Base-by-base conservation (phyloP, 2,329 filamentous ascomycete species). In the Onygenales sp. region DNA sequence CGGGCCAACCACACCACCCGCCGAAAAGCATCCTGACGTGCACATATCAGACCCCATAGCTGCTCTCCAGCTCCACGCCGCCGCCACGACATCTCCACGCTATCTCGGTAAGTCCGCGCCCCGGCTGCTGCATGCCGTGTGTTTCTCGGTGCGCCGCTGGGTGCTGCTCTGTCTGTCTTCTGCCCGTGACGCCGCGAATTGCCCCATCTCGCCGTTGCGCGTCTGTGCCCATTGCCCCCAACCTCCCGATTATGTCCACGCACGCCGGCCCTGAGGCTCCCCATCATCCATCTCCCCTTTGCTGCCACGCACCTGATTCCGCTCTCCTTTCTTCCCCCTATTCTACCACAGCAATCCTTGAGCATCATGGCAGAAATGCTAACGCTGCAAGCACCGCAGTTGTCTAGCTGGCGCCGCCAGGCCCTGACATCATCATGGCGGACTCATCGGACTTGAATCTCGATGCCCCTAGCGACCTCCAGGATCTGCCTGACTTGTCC, bases 391-490 rank as follows among this genome's bases (percentile, higher is more conserved):
- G 52, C 46, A 40, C 40, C 39, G 42, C 31, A 42, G 45, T 53
- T 46, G 34, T 42, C 44, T 36, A 8, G 32, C 32, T 48, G 33
- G 42, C 17, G n/a, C 13, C 33, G 34, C 51, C 14, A 40, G 33
- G 21, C 21, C 14, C 21, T 13, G 52, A 54, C 39, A 54, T 56
- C 55, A 56, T 42, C 59, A 73, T 73, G 70, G 67, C 70, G 47
- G 69, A 71, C 60, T 62, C 68, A 54, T 62, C 68, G 46, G 70
- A 73, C 61, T 61, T 73, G 56, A 73, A 71, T 60, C 61, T 73
- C 53, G 70, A 73, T 59, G 70, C 70, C 55, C 70, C 70, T 13
- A 72, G 70, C 60, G 70, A 73, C 57, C 68, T 73, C 56, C 69
- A 72, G 57, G 70, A 73, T 60, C 72, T 73, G 59, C 69, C 70